Base-by-base conservation (phyloP, 1,284 basidiomycete species). In the Tilletia setariae region DNA sequence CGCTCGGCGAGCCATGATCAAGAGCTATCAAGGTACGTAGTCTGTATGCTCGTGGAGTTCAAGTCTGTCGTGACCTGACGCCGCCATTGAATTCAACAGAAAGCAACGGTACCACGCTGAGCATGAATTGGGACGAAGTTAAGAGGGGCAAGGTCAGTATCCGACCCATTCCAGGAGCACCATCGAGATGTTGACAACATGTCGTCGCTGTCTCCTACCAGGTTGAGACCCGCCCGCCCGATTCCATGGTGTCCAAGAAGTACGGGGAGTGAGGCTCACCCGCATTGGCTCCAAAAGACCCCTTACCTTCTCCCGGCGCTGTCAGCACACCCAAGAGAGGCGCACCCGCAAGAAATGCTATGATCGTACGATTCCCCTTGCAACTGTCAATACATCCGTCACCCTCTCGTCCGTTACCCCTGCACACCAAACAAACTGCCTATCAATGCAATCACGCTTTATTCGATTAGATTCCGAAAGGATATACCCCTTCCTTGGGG, bases 71-170 rank as follows among this genome's bases (percentile, higher is more conserved):
- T 21, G 23, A 16, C 16, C 32, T 16, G 7, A 28, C 53, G 25
- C 53, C 9, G 11, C n/a, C 13, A 19, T 19, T 49, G 47, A 49
- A 19, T 49, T 19, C n/a, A 40, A 40, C 35, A 61, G 80, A 82
- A 63, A 75, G 72, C 43, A 76, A 76, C 32, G 80, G 80, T 19
- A 82, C 80, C 2, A 70, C 77, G 1, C 66, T 82, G 16, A 75
- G 72, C 51, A 82, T 80, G 4, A 81, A 82, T 65, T 82, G 80
- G 80, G 72, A 67, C 47, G 79, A 81, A 62, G 80, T 82, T 4
- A 71, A 72, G 30, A 72, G 73, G 51, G 69, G 61, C 11, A 69
- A 62, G 40, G 56, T 61, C 19, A 2, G 56, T 40, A 53, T 23
- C 28, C 16, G 13, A 23, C 51, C 51, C 21, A 3, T 40, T 11